phyloP scores from a whole-genome alignment of 164 flowering plant species.

The Cinnamomum chago region DNA sequence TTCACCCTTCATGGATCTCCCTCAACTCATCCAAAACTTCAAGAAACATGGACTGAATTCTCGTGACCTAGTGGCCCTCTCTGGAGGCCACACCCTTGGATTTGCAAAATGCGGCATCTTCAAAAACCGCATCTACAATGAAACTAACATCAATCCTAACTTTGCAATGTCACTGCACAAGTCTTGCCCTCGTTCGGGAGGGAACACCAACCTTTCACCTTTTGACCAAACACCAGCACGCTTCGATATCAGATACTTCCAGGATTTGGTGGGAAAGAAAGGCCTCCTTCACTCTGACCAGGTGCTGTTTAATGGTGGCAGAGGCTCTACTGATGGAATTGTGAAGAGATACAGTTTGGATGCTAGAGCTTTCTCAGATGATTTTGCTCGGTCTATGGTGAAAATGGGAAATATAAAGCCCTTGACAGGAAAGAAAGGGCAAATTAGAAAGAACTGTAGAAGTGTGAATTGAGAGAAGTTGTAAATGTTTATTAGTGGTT shows the following conservation, averaged over 20 bases:
- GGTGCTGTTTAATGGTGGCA: conserved; percentile 16
- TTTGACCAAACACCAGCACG: conserved; percentile 11
- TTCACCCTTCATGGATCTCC: conserved; percentile 11
- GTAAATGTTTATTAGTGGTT: background rate
- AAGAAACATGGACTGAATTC: conserved; percentile 12
- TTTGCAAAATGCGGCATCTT: conserved; percentile 8
- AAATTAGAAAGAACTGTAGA: conserved; percentile 18
- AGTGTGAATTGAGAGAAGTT: conserved; percentile 7
- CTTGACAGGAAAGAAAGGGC: conserved; percentile 10
- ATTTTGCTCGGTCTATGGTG: conserved; percentile 16
- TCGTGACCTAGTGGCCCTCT: conserved; percentile 28
- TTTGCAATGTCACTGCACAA: conserved; percentile 7
- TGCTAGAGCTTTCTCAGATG: conserved; percentile 2
- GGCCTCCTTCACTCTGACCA: conserved; percentile 23
- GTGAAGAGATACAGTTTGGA: conserved; percentile 11
- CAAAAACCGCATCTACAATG: conserved; percentile 13
- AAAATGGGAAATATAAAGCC: conserved; percentile 24
- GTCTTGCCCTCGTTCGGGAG: conserved; percentile 13
- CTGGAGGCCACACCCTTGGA: conserved; percentile 25
- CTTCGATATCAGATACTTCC: conserved; percentile 14
- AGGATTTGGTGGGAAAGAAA: conserved; percentile 5
- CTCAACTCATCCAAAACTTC: conserved; percentile 19
- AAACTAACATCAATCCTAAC: conserved; percentile 9
- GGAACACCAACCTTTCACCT: conserved; percentile 11
- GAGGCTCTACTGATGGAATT: conserved; percentile 3